phyloP scores from a whole-genome alignment of 129 eudicot genomes.

The Tanacetum coccineum region DNA sequence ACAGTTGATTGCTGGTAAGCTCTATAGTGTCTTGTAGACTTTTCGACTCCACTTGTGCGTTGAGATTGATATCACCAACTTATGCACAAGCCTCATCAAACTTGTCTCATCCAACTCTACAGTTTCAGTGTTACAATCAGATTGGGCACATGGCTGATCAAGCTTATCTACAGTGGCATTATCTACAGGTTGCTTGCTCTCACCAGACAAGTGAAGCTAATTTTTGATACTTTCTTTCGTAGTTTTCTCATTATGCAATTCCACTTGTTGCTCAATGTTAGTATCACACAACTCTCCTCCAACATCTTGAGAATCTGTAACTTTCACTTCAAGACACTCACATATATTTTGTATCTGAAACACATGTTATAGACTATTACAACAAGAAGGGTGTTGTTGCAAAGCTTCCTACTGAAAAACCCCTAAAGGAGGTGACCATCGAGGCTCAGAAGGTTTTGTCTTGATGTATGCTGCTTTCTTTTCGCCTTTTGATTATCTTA shows the following conservation, averaged over 20 bases:
- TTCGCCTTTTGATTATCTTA: constrained; percentile 7
- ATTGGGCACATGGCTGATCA: neutral
- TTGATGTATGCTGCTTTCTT: constrained; percentile 2
- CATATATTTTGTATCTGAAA: constrained; percentile 4
- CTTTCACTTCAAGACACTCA: neutral
- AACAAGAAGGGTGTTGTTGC: constrained; percentile 55
- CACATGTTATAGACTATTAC: constrained; percentile 64
- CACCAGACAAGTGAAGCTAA: too few species aligned
- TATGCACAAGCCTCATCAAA: neutral
- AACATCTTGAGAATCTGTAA: constrained; percentile 6
- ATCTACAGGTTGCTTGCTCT: neutral
- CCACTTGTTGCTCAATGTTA: neutral
- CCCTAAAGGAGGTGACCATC: constrained; percentile 52
- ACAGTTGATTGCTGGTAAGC: too few species aligned
- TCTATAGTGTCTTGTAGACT: too few species aligned
- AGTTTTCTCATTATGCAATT: neutral
- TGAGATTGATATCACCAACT: too few species aligned
- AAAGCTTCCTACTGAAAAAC: constrained; percentile 69
- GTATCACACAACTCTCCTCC: constrained; percentile 1
- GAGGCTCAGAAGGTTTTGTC: constrained; percentile 53
- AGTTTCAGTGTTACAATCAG: neutral
- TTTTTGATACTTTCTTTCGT: too few species aligned
- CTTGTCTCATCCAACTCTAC: neutral
- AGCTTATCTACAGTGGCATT: neutral
- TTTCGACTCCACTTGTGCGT: too few species aligned